Evolutionary conservation across 306 rosid genomes (phyloP), one percentile per base, ranked within the genome.

Genomic region (Vigna angularis): DNA sequence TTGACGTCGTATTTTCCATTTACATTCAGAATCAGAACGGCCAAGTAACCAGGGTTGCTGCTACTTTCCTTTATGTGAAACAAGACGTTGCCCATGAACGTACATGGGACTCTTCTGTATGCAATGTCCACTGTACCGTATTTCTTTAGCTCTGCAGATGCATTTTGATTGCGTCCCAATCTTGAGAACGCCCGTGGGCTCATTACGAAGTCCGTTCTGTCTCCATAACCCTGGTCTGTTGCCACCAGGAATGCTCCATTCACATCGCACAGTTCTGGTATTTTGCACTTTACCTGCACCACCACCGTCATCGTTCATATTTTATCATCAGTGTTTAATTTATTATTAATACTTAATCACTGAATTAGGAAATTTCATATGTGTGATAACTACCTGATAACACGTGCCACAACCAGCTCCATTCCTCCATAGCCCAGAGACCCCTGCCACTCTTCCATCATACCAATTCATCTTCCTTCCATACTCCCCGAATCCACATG

Each of bases 371-470:
- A 42, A 9, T 42, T 40, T 42, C 3, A 42, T 42, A 9, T 9
- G 2, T 52, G 26, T 52, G 4, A 52, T 52, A 52, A 52, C 9
- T 57, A 90, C 98, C 87, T 89, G 93, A 69, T 94, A 94, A 45
- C 98, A 94, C 70, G 89, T 87, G 77, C 98, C 98, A 66, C 97
- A 94, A 3, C 91, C 98, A 62, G 79, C 55, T 42, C 97, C 97
- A 81, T 87, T 80, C 70, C 45, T 89, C 71, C 82, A 94, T 15
- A 94, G 90, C 67, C 86, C 67, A 9, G 95, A 77, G 52, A 90
- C 97, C 6, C 85, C 95, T 47, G 96, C 28, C 0, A 83, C 87
- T 4, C 64, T 58, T 12, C 64, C 64, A 58, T 22, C n/a, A 11
- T 57, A 57, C 59, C 59, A 9, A 38, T 94, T 78, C 9, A 90